Evolutionary conservation across 2,329 filamentous ascomycete species (phyloP).

Genomic region (Alternaria arborescens): DNA sequence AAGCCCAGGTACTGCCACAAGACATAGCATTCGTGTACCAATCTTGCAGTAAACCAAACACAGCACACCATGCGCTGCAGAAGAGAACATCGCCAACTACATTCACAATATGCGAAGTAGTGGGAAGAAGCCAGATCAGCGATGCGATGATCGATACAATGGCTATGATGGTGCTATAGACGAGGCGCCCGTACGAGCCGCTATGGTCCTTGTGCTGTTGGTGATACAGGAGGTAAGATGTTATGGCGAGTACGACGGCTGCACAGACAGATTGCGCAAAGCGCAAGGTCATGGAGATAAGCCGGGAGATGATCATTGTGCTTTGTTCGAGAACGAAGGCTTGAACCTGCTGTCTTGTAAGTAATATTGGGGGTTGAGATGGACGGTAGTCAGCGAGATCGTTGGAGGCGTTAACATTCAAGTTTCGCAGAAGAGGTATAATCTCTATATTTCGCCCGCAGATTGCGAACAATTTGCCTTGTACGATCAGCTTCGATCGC

Average conservation of each 20-base stretch:
- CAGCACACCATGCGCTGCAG: slow-evolving; percentile 70
- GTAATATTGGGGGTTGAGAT: not conserved
- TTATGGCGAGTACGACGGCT: slow-evolving; percentile 58
- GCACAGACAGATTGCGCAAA: slow-evolving; percentile 72
- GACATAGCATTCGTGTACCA: slow-evolving; percentile 28
- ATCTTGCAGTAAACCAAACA: slow-evolving; percentile 51
- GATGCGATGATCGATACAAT: slow-evolving; percentile 71
- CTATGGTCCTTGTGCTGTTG: slow-evolving; percentile 50
- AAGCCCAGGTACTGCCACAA: slow-evolving; percentile 54
- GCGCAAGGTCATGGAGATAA: slow-evolving; percentile 66
- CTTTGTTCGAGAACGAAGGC: not conserved
- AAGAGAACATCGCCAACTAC: slow-evolving; percentile 76
- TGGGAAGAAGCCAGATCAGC: slow-evolving; percentile 76
- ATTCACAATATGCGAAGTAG: slow-evolving; percentile 69
- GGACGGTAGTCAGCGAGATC: not conserved
- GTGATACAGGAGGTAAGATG: slow-evolving; percentile 27
- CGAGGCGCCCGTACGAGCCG: slow-evolving; percentile 70
- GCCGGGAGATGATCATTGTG: slow-evolving; percentile 49
- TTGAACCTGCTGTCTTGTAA: not conserved
- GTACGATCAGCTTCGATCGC: not conserved
- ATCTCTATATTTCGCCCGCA: not conserved
- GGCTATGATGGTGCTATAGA: slow-evolving; percentile 77
- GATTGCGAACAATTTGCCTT: too few species aligned
- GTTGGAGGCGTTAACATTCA: not conserved
- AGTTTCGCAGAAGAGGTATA: not conserved